phyloP scores from a whole-genome alignment of 192 early-diverging fungal genomes.

The Helicostylum pulchrum region DNA sequence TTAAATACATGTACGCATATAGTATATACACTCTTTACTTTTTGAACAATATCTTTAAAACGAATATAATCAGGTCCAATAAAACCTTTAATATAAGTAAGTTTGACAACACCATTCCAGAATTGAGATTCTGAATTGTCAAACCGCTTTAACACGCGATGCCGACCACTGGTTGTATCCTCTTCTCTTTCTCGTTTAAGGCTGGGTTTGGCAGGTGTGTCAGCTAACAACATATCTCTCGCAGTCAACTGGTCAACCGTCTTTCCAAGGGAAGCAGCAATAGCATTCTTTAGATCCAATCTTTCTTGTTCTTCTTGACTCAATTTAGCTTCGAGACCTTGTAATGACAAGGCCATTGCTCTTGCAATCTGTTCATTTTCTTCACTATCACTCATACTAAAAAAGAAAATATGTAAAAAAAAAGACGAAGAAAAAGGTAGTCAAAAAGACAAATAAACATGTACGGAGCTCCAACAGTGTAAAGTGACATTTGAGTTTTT shows the following conservation, averaged over 20 bases:
- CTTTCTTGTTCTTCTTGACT: slow-evolving; percentile 17
- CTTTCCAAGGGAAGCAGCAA: slow-evolving; percentile 37
- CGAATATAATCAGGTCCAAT: slow-evolving; percentile 28
- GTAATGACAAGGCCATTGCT: slow-evolving; percentile 25
- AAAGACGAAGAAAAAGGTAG: too few species aligned
- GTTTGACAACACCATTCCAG: slow-evolving; percentile 30
- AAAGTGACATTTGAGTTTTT: too few species aligned
- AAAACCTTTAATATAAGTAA: slow-evolving; percentile 31
- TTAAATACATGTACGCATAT: too few species aligned
- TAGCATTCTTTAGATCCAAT: slow-evolving; percentile 27
- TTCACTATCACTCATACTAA: slow-evolving; percentile 1
- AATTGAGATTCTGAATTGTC: neutral
- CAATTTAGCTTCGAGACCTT: neutral
- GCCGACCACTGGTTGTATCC: neutral
- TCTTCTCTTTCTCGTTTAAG: neutral
- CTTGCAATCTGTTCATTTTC: slow-evolving; percentile 13
- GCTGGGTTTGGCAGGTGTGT: neutral
- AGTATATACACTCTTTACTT: slow-evolving; percentile 10
- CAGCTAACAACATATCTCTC: slow-evolving; percentile 19
- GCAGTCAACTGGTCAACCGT: slow-evolving; percentile 27
- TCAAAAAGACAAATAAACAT: neutral
- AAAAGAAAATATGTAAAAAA: neutral
- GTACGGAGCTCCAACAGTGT: neutral
- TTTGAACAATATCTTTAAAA: slow-evolving; percentile 42
- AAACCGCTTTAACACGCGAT: neutral